phyloP scores from a whole-genome alignment of 1,139 yeast species.

The Kodamaea fungicola region DNA sequence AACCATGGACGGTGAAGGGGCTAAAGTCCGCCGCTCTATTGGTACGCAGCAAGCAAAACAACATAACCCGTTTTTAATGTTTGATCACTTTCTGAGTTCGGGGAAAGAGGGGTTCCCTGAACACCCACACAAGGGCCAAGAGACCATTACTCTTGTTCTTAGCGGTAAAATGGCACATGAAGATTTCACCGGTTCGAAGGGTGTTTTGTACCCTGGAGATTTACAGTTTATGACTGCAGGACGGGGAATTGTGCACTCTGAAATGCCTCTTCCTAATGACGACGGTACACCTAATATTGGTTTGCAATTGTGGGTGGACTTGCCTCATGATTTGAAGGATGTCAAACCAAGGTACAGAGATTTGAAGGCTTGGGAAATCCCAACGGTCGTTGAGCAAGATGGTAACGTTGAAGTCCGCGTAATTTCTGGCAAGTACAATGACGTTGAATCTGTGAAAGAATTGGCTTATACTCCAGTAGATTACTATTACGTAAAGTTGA shows the following conservation, averaged over 20 bases:
- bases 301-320: slow-evolving; percentile 88
- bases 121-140: slow-evolving; percentile 91
- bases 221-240: slow-evolving; percentile 96
- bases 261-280: slow-evolving; percentile 68
- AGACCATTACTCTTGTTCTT: slow-evolving; percentile 73
- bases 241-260: slow-evolving; percentile 80
- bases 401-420: slow-evolving; percentile 69
- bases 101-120: slow-evolving; percentile 70
- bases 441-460: slow-evolving; percentile 70
- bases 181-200: slow-evolving; percentile 82
- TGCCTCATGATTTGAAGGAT: slow-evolving; percentile 67
- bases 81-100: slow-evolving; percentile 63
- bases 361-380: slow-evolving; percentile 67
- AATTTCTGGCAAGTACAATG: slow-evolving; percentile 75
- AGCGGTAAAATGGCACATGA: slow-evolving; percentile 84
- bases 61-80: slow-evolving; percentile 68
- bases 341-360: slow-evolving; percentile 79
- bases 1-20: slow-evolving; percentile 86
- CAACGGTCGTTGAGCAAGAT: slow-evolving; percentile 58
- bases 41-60: slow-evolving; percentile 66
- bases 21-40: slow-evolving; percentile 75
- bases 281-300: slow-evolving; percentile 62
- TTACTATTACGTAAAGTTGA: slow-evolving; percentile 65
- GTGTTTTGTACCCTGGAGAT: slow-evolving; percentile 79
- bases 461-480: slow-evolving; percentile 83